These are phyloP conservation scores for Onygena corvina DNA, from an alignment of 2,329 filamentous ascomycete species.

Conservation along the genomic window DNA sequence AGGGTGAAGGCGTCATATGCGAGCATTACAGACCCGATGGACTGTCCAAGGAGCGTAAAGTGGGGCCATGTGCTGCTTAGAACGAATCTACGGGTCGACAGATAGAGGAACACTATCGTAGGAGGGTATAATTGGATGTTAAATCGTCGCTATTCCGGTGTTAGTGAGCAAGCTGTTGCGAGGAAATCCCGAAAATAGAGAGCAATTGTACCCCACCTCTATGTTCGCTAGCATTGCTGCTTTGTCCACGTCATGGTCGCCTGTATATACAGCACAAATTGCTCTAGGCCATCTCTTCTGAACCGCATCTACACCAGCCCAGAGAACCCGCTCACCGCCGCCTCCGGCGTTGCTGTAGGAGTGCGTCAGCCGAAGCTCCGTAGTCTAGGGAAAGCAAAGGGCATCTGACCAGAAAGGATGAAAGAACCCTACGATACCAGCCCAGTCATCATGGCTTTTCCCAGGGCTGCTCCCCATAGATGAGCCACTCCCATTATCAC, in stretches of 20 bases:
- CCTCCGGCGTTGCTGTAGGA: conserved; percentile 76
- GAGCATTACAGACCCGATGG: conserved; percentile 71
- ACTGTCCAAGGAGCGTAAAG: conserved; percentile 91
- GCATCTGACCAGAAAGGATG: conserved; percentile 78
- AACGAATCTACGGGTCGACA: conserved; percentile 76
- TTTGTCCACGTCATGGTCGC: conserved; percentile 81
- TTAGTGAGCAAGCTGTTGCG: background rate
- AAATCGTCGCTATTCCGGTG: conserved; percentile 59
- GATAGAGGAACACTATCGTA: conserved; percentile 76
- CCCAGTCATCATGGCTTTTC: conserved; percentile 47
- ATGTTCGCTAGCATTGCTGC: conserved; percentile 64
- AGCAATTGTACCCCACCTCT: conserved; percentile 51
- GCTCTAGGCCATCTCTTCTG: conserved; percentile 80
- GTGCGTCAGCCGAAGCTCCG: conserved; percentile 7
- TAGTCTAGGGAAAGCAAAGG: background rate
- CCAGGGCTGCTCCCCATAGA: background rate
- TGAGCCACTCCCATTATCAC: conserved; percentile 21
- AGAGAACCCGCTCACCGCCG: conserved; percentile 88
- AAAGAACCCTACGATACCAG: conserved; percentile 86
- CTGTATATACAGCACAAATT: conserved; percentile 86
- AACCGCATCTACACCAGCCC: conserved; percentile 86
- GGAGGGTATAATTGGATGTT: conserved; percentile 80
- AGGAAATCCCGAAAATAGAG: background rate
- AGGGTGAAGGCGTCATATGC: conserved; percentile 90
- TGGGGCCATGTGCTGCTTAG: conserved; percentile 77